Conservation (phyloP, 495 filamentous ascomycete genomes). For the Cladorrhinum samala region DNA sequence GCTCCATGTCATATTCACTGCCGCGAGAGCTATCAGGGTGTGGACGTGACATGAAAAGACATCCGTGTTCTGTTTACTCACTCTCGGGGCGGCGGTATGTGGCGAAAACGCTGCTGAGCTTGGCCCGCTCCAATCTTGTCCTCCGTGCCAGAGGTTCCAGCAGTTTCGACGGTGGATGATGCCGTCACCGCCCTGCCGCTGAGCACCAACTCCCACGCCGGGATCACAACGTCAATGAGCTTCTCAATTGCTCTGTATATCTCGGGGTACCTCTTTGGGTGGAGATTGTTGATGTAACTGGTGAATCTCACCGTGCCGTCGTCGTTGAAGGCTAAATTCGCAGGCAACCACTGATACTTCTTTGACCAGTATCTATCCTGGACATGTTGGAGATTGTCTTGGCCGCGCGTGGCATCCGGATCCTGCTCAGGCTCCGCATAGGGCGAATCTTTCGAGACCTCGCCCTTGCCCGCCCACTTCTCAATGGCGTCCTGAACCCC, state of each 20-base stretch:
- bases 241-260: constrained; percentile 51
- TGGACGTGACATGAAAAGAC: too few relatives aligned
- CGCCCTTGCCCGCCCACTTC: constrained; percentile 27
- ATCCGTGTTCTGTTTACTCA: too few relatives aligned
- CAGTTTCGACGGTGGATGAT: too few relatives aligned
- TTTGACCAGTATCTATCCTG: constrained; percentile 35
- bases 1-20: too few relatives aligned
- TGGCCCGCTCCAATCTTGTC: too few relatives aligned
- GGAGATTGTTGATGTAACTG: constrained; percentile 63
- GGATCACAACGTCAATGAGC: constrained; percentile 46
- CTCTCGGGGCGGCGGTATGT: too few relatives aligned
- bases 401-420: constrained; percentile 15
- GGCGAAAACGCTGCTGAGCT: too few relatives aligned
- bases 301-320: constrained; percentile 57
- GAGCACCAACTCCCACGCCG: constrained; percentile 47
- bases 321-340: constrained; percentile 42
- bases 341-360: constrained; percentile 57
- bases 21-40: too few relatives aligned
- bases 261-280: constrained; percentile 40
- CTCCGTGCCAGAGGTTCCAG: too few relatives aligned
- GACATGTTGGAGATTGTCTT: too few relatives aligned
- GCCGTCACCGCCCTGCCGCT: constrained; percentile 27
- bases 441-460: too few relatives aligned
- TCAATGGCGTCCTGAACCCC: constrained; percentile 25
- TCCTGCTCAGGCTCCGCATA: too few relatives aligned